Conservation (phyloP, 2,329 filamentous ascomycete species). For the Fusarium nurragi region DNA sequence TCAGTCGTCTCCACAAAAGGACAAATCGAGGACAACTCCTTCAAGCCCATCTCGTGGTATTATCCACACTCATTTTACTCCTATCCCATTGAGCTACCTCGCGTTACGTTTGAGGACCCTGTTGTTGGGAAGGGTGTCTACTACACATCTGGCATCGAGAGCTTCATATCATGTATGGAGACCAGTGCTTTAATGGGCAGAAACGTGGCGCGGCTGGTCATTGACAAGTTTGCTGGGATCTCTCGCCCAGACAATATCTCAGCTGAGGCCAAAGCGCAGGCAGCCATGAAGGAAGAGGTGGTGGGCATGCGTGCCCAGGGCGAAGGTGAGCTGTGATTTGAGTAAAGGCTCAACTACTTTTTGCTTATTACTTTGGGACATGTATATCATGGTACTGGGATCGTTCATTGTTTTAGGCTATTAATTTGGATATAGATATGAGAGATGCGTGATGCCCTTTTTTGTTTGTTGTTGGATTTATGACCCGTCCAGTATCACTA, state of each 20-base stretch:
- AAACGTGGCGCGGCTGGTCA: slow-evolving; percentile 79
- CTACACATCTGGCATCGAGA: slow-evolving; percentile 82
- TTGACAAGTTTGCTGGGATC: slow-evolving; percentile 62
- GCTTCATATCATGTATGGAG: slow-evolving; percentile 98
- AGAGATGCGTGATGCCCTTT: background rate
- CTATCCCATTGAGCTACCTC: slow-evolving; percentile 86
- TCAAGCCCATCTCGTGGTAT: slow-evolving; percentile 76
- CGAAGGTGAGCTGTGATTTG: slow-evolving; percentile 27
- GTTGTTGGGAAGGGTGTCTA: slow-evolving; percentile 73
- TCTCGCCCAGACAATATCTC: slow-evolving; percentile 15
- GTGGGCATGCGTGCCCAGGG: slow-evolving; percentile 20
- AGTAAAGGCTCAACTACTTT: background rate
- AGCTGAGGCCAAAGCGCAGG: background rate
- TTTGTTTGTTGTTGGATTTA: background rate
- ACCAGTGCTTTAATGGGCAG: slow-evolving; percentile 91
- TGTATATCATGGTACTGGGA: background rate
- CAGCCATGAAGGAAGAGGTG: background rate
- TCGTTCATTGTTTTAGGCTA: background rate
- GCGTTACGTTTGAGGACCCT: slow-evolving; percentile 86
- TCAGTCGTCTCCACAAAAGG: slow-evolving; percentile 47
- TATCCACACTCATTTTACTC: slow-evolving; percentile 81
- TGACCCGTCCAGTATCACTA: background rate
- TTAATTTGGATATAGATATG: background rate
- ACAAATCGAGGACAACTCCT: slow-evolving; percentile 49
- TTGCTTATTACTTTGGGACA: background rate